phyloP scores from a whole-genome alignment of 352 stramenopile genomes.

The Globisporangium solare region DNA sequence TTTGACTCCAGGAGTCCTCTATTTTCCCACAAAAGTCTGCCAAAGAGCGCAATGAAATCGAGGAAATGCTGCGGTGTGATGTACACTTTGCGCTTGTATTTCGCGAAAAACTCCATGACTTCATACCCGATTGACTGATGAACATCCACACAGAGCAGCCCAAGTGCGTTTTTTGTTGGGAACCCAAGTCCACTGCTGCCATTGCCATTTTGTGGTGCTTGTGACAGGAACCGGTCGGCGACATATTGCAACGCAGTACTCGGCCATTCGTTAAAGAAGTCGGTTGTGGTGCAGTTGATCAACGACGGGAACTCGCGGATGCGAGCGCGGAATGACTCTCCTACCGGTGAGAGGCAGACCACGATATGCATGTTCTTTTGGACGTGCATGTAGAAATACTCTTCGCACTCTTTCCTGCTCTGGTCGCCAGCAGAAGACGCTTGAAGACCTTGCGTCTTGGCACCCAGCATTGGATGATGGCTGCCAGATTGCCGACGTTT shows the following conservation, averaged over 20 bases:
- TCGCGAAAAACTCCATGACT: slow-evolving; percentile 28
- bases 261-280: slow-evolving; percentile 93
- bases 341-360: slow-evolving; percentile 86
- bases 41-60: slow-evolving; percentile 86
- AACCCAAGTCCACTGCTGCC: background rate
- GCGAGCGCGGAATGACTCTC: slow-evolving; percentile 72
- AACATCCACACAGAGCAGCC: slow-evolving; percentile 43
- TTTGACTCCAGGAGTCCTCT: slow-evolving; percentile 34
- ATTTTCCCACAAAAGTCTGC: slow-evolving; percentile 67
- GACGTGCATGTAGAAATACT: slow-evolving; percentile 75
- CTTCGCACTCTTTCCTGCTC: slow-evolving; percentile 67
- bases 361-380: slow-evolving; percentile 88
- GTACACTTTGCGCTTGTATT: slow-evolving; percentile 39
- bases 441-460: background rate
- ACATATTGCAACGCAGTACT: slow-evolving; percentile 81
- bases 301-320: slow-evolving; percentile 91
- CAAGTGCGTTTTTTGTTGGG: slow-evolving; percentile 25
- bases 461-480: slow-evolving; percentile 1
- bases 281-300: slow-evolving; percentile 92
- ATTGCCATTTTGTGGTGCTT: slow-evolving; percentile 3
- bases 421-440: slow-evolving; percentile 17
- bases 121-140: slow-evolving; percentile 32
- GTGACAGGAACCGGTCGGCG: slow-evolving; percentile 51
- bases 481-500: slow-evolving; percentile 1
- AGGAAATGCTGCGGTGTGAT: slow-evolving; percentile 87